phyloP scores from a whole-genome alignment of 495 filamentous ascomycete species.

The Penicillium atrosanguineum region DNA sequence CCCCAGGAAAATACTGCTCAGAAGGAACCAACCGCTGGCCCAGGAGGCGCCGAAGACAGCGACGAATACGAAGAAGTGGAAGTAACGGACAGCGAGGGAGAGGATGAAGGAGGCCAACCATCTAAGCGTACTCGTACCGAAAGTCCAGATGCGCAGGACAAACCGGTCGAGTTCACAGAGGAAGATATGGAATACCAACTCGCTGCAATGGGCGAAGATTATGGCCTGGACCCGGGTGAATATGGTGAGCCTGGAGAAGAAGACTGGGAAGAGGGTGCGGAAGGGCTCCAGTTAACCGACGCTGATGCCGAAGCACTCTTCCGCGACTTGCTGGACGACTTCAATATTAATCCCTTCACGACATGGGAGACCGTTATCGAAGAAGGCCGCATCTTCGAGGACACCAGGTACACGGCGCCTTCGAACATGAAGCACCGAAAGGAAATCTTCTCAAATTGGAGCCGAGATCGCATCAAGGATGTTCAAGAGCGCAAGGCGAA shows the following conservation, averaged over 20 bases:
- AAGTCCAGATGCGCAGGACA: constrained; percentile 48
- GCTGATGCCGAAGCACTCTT: constrained; percentile 71
- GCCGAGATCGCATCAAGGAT: constrained; percentile 63
- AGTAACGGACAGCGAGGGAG: constrained; percentile 68
- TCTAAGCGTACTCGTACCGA: constrained; percentile 68
- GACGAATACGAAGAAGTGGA: constrained; percentile 88
- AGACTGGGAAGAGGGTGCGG: constrained; percentile 69
- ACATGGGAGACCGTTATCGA: constrained; percentile 86
- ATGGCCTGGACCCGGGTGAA: constrained; percentile 68
- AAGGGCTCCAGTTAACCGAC: constrained; percentile 63
- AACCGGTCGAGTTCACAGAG: constrained; percentile 85
- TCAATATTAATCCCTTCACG: constrained; percentile 79
- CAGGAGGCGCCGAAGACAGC: constrained; percentile 40
- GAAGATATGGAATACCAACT: constrained; percentile 94
- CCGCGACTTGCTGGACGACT: constrained; percentile 81
- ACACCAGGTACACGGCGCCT: constrained; percentile 80
- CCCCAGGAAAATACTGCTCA: background rate
- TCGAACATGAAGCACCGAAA: constrained; percentile 75
- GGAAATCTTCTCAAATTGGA: constrained; percentile 82
- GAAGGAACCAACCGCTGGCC: constrained; percentile 4
- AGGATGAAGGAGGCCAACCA: constrained; percentile 50
- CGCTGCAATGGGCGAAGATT: constrained; percentile 78
- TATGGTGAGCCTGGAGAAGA: constrained; percentile 64
- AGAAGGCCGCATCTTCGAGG: constrained; percentile 78
- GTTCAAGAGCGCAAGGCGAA: constrained; percentile 70